phyloP scores from a whole-genome alignment of 2,329 filamentous ascomycete genomes.

The Diaporthe citriasiana region DNA sequence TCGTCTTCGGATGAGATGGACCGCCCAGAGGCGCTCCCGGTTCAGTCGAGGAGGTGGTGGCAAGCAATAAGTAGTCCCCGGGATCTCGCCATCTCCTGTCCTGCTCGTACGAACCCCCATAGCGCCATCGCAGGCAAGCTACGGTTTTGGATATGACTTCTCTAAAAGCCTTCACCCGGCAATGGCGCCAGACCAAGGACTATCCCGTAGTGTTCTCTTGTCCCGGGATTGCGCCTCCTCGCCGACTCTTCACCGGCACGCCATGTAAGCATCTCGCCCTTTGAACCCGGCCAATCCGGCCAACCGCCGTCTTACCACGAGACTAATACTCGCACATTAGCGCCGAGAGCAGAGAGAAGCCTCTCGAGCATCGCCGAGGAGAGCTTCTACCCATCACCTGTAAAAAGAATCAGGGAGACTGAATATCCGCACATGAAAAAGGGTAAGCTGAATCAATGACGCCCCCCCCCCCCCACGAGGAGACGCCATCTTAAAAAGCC shows the following conservation, averaged over 20 bases:
- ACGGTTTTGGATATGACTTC: constrained; percentile 30
- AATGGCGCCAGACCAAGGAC: constrained; percentile 24
- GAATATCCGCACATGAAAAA: constrained; percentile 60
- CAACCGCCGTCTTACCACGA: background rate
- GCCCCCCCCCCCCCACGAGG: background rate
- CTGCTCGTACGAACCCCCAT: constrained; percentile 7
- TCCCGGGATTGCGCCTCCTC: constrained; percentile 30
- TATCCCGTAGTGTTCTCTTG: constrained; percentile 27
- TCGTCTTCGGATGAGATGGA: constrained; percentile 7
- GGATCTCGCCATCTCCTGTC: background rate
- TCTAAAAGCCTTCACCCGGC: constrained; percentile 18
- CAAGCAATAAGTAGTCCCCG: constrained; percentile 33
- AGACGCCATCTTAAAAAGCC: constrained; percentile 9
- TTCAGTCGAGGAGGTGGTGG: constrained; percentile 22
- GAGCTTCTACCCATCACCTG: constrained; percentile 28
- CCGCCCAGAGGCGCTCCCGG: constrained; percentile 4
- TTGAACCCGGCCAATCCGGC: background rate
- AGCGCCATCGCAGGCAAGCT: constrained; percentile 13
- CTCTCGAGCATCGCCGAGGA: constrained; percentile 28
- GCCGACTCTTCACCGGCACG: constrained; percentile 33
- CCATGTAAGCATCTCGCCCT: constrained; percentile 32
- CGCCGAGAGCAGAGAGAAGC: constrained; percentile 8
- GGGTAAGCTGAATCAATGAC: constrained; percentile 48
- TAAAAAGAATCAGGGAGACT: constrained; percentile 54
- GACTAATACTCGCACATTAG: constrained; percentile 3